These are phyloP conservation scores for Podila epicladia DNA, from an alignment of 192 early-diverging fungal genomes.

Conservation along the genomic window DNA sequence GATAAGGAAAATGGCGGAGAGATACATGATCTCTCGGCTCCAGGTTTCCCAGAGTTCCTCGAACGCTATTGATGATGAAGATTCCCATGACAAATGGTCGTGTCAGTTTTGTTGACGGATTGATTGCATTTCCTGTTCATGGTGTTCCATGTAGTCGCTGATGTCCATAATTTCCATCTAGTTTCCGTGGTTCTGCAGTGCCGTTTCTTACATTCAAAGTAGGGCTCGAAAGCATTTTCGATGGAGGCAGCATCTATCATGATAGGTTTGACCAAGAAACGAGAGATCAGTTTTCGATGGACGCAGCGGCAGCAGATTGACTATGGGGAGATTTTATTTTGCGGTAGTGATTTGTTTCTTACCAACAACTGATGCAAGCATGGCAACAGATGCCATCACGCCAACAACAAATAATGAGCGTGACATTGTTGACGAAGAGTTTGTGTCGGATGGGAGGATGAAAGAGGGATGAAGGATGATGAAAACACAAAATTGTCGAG, in stretches of 20 bases:
- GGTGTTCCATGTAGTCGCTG: too few species aligned
- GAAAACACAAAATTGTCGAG: background rate
- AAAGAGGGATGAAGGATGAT: background rate
- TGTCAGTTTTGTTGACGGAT: too few species aligned
- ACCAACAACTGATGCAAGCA: background rate
- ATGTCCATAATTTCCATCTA: background rate
- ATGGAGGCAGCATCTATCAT: background rate
- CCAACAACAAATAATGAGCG: background rate
- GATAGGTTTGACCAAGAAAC: background rate
- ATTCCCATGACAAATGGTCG: background rate
- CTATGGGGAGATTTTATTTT: background rate
- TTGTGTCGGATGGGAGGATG: background rate
- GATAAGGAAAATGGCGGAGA: conserved; percentile 29
- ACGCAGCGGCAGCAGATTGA: background rate
- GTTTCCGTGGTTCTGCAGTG: background rate
- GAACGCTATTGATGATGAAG: conserved; percentile 11
- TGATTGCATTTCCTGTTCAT: too few species aligned
- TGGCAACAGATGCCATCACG: background rate
- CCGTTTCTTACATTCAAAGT: background rate
- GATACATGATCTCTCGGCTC: conserved; percentile 30
- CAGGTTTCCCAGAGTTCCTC: conserved; percentile 20
- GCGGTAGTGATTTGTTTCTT: background rate
- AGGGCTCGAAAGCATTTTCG: background rate
- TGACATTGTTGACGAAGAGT: background rate
- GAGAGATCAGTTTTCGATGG: background rate